Evolutionary conservation across 139 green algal genomes (phyloP).

Genomic region (Coelastrella sp.): DNA sequence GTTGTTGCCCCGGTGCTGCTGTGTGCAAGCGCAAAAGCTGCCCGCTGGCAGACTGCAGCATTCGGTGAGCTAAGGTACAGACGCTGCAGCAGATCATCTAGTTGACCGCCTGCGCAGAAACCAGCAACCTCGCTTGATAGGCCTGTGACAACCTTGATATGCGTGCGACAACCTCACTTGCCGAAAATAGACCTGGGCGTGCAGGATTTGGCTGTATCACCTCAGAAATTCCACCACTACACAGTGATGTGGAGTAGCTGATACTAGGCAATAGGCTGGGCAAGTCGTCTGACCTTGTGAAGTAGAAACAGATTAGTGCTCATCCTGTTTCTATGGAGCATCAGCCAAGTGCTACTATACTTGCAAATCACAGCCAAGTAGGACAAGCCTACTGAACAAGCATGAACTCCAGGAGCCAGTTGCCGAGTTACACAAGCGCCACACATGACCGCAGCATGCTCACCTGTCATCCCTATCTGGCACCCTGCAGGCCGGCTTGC

Average conservation of each 20-base stretch:
- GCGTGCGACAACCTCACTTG: neutral
- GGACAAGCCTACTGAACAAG: neutral
- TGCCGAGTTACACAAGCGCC: neutral
- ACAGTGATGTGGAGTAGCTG: too few species aligned
- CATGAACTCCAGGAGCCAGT: neutral
- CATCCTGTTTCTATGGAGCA: too few species aligned
- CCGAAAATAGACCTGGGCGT: too few species aligned
- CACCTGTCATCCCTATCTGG: neutral
- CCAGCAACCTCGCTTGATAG: neutral
- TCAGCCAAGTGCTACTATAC: too few species aligned
- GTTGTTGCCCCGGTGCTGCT: neutral
- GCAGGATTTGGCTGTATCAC: too few species aligned
- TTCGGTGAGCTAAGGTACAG: slow-evolving; percentile 3
- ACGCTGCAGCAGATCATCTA: neutral
- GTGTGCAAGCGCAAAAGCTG: slow-evolving; percentile 21
- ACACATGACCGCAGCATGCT: neutral
- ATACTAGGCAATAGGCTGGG: too few species aligned
- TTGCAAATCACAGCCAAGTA: neutral
- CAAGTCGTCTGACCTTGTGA: too few species aligned
- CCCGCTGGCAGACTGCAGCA: neutral
- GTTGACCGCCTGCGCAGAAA: neutral
- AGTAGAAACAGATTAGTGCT: too few species aligned
- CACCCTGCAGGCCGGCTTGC: neutral
- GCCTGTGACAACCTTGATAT: neutral
- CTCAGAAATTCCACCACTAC: too few species aligned